Evolutionary conservation across 2,329 filamentous ascomycete genomes (phyloP), one percentile per base, ranked within the genome.

Genomic region (Fusarium sp.): DNA sequence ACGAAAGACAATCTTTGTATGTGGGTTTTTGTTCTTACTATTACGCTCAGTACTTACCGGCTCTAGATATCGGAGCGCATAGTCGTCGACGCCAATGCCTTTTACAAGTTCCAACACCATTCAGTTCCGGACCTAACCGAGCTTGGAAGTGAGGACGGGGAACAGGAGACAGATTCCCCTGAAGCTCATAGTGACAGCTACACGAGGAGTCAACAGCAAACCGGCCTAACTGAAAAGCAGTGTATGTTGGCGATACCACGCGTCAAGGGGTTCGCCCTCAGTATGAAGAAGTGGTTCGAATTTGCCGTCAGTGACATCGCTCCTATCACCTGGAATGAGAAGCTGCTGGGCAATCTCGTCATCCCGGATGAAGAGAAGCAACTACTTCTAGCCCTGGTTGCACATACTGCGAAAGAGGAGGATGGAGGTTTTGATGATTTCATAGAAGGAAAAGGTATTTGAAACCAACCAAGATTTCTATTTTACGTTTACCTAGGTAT

Each of bases 231-330:
- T 1, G 62, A 72, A 18, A 33, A 58, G 6, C 54, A 75, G n/a
- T 68, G 69, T 6, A 29, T 70, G 57, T 6, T 70, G 20, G 22
- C 71, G 2, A 29, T 67, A 9, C 61, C 69, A 2, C 25, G 29
- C 18, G 63, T 66, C 1, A 60, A 33, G 2, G 70, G 66, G 4
- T 75, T 70, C 14, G 56, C 69, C 1, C 27, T 70, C 13, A 36
- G 52, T 1, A 58, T 2, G 13, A 72, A 72, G 20, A 38, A 29
- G 6, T 74, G 73, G 73, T 72, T 65, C 71, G 65, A 70, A 71
- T 70, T 65, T 2, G 36, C 5, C 18, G 13, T 60, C 1, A 50
- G 38, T n/a, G 18, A 54, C 4, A 63, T 57, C 22, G 38, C 54
- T 8, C 54, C 54, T 1, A 50, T 76, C 2, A 14, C 29, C 0